Conservation (phyloP, 306 rosid species). For the Hippophae rhamnoides region DNA sequence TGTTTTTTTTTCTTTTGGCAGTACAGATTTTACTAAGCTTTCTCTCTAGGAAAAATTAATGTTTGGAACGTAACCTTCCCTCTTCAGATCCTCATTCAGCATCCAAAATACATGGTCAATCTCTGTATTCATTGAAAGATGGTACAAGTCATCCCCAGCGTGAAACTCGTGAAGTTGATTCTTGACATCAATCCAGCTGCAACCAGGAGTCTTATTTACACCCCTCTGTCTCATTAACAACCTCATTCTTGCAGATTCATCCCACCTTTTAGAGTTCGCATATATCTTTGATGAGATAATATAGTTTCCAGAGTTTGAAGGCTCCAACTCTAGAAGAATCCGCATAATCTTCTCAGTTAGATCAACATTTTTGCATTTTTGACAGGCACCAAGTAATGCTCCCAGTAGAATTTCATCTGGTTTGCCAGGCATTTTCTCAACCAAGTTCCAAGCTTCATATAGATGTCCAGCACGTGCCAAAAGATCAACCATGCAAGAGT, state of each 20-base stretch:
- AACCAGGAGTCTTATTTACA: slow-evolving; percentile 83
- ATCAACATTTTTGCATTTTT: slow-evolving; percentile 50
- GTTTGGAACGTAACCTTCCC: slow-evolving; percentile 70
- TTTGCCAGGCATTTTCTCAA: slow-evolving; percentile 77
- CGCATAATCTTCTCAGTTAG: slow-evolving; percentile 54
- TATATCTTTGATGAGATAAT: slow-evolving; percentile 72
- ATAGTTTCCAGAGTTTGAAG: slow-evolving; percentile 81
- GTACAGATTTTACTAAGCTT: background rate
- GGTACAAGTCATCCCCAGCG: slow-evolving; percentile 51
- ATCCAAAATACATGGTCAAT: slow-evolving; percentile 33
- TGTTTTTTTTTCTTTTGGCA: background rate
- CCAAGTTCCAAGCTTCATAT: slow-evolving; percentile 72
- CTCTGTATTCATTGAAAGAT: slow-evolving; percentile 17
- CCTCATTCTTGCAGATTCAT: slow-evolving; percentile 87
- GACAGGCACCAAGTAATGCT: slow-evolving; percentile 82
- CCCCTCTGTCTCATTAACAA: slow-evolving; percentile 75
- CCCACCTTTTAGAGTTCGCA: slow-evolving; percentile 60
- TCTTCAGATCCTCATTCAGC: slow-evolving; percentile 53
- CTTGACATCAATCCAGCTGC: slow-evolving; percentile 81
- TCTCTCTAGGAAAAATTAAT: slow-evolving; percentile 12
- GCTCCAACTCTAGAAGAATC: slow-evolving; percentile 72
- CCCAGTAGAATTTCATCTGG: slow-evolving; percentile 77
- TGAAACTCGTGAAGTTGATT: slow-evolving; percentile 70
- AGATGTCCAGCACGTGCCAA: slow-evolving; percentile 75
- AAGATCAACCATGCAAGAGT: slow-evolving; percentile 91